Percentiles rank a stretch among this genome's conserved stretches.
Evolutionary conservation across 257 asterid species (phyloP).

Genomic region (Solanum microdontum): DNA sequence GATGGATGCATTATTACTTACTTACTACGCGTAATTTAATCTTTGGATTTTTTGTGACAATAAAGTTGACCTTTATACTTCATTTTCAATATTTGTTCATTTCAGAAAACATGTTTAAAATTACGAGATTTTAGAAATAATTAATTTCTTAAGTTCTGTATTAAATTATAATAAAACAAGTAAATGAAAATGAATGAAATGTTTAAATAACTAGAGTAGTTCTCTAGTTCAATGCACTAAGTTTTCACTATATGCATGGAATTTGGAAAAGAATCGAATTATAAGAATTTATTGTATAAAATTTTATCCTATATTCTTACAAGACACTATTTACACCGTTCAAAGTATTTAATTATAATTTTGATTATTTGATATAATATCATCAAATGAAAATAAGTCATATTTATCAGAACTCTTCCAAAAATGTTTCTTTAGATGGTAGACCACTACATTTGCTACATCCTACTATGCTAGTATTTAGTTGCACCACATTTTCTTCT

Average conservation of each 20-base stretch:
- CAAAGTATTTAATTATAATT: neutral
- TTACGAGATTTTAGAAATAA: accelerated
- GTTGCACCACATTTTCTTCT: neutral
- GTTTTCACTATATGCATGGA: accelerated
- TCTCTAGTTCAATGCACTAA: too few species aligned
- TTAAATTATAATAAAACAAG: too few species aligned
- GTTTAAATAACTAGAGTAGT: too few species aligned
- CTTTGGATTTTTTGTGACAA: neutral
- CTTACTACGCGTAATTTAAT: neutral
- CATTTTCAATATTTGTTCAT: neutral
- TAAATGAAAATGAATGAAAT: too few species aligned
- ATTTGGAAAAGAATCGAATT: too few species aligned
- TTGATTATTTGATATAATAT: neutral
- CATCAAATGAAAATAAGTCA: neutral
- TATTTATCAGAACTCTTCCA: neutral
- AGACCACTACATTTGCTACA: neutral
- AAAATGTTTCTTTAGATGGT: neutral
- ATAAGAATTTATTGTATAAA: too few species aligned
- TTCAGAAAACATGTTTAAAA: neutral
- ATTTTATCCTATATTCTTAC: too few species aligned
- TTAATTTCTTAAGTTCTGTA: too few species aligned
- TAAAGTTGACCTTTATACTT: neutral
- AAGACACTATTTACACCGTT: neutral
- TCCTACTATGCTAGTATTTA: neutral
- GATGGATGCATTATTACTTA: neutral